Base-by-base conservation (phyloP, 257 asterid genomes). In the Agastache rugosa region DNA sequence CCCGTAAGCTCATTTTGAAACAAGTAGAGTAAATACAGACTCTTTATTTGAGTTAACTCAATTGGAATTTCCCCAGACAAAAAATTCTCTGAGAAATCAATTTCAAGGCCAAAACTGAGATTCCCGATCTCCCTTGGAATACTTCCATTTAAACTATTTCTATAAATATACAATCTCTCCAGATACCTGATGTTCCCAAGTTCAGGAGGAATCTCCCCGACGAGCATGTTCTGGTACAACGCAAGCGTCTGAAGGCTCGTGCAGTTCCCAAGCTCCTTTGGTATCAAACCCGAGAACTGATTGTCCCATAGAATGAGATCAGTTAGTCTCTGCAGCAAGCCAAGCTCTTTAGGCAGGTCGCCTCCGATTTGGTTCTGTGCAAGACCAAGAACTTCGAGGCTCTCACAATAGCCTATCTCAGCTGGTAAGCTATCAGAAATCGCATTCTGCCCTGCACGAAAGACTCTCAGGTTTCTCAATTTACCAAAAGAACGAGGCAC, bases 91-190 rank as follows among this genome's bases (percentile, higher is more conserved):
- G 98, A 93, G 81, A 93, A 89, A 80, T 91, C 98, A 34, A 93
- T 89, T 23, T 93, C 92, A 31, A 71, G 29, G 19, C 81, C 86
- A 14, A 41, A 73, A 65, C 86, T 85, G 31, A 93, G 97, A 77
- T 88, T 91, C 58, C 98, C 97, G 56, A 93, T 73, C 82, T 88
- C 96, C 69, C 73, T 87, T 2, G 98, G 98, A 53, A 93, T 93
- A 8, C 86, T 91, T 23, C 97, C 98, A 41, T 89, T 91, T 54
- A 93, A 81, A 16, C 78, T 86, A 74, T 91, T 93, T 54, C 98
- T 79, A 44, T 93, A 93, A 37, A 93, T 79, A 74, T 91, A 93
- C 25, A 89, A 76, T 76, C 39, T 73, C 47, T 9, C 53, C 75
- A 93, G 61, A 45, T 8, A 83, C 80, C 31, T 78, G 37, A 91